These are phyloP conservation scores for Populus alba DNA, from an alignment of 345 rosid species.

Conservation along the genomic window DNA sequence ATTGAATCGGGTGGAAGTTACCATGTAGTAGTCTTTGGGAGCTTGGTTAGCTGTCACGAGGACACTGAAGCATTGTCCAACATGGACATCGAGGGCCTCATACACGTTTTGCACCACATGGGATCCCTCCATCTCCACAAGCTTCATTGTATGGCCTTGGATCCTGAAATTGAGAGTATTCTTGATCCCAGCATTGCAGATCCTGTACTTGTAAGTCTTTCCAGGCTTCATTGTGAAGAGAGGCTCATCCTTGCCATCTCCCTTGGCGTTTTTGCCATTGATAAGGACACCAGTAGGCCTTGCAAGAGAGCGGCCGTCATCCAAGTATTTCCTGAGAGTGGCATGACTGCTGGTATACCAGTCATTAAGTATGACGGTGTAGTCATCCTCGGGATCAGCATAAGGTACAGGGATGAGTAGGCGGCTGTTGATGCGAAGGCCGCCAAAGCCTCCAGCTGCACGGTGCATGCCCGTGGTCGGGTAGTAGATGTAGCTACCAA, in stretches of 20 bases:
- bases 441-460: slow-evolving; percentile 25
- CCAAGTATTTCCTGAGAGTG: slow-evolving; percentile 9
- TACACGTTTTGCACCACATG: slow-evolving; percentile 18
- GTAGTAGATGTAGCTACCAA: slow-evolving; percentile 32
- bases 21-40: slow-evolving; percentile 26
- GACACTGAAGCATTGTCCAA: slow-evolving; percentile 21
- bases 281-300: slow-evolving; percentile 23
- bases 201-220: slow-evolving; percentile 23
- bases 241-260: slow-evolving; percentile 19
- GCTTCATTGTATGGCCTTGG: slow-evolving; percentile 23
- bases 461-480: slow-evolving; percentile 15
- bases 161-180: slow-evolving; percentile 18
- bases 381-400: slow-evolving; percentile 26
- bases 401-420: slow-evolving; percentile 27
- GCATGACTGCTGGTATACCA: slow-evolving; percentile 18
- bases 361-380: slow-evolving; percentile 20
- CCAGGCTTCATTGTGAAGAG: slow-evolving; percentile 28
- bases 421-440: slow-evolving; percentile 24
- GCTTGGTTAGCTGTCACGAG: slow-evolving; percentile 20
- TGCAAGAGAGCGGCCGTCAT: slow-evolving; percentile 16
- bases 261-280: slow-evolving; percentile 18
- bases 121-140: slow-evolving; percentile 27
- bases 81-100: slow-evolving; percentile 24
- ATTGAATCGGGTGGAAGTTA: slow-evolving; percentile 22
- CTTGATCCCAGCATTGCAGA: slow-evolving; percentile 26